Evolutionary conservation across 225 moss, liverwort and hornwort genomes (phyloP), one percentile per base, ranked within the genome.

Genomic region (Physcomitrium patens): DNA sequence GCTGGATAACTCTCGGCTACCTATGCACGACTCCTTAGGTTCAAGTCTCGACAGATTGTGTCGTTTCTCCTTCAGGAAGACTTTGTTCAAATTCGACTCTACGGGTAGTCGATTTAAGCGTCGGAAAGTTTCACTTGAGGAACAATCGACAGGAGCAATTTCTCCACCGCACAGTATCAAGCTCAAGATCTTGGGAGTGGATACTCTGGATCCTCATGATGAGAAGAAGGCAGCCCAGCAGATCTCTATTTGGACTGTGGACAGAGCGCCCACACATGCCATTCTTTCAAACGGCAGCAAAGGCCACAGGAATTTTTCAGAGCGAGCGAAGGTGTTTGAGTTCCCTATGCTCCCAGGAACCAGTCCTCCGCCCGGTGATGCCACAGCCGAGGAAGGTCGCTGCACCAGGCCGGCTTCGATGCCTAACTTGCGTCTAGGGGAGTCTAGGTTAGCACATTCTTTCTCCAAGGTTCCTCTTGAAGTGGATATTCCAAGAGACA

Each of bases 301-400:
- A 67, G 67, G 60, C 14, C 22, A 60, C 45, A 66, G 48, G 37
- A 48, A 23, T 42, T 53, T 45, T 56, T 7, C 49, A 66, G 23
- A 52, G 74, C 63, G 41, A 20, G 60, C 18, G 80, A 58, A 79
- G 71, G 60, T 53, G 44, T 54, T n/a, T 4, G 22, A 10, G 12
- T 79, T 73, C 70, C 77, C 65, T 57, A 83, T 86, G 86, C 78
- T 72, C 75, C 77, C 60, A 15, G 56, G 63, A 63, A 76, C 61
- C 45, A 59, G 68, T 77, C 75, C 83, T 75, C 75, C 63, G 41
- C 2, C 54, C 26, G 80, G 78, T 75, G 74, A 74, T 61, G 42
- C 51, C 15, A 62, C 59, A 13, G 59, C 57, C 37, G 80, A 78
- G 41, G 80, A 65, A 12, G 37, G 12, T 61, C 70, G 63, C 45